phyloP scores from a whole-genome alignment of 257 asterid genomes.

The Przewalskia tangutica region DNA sequence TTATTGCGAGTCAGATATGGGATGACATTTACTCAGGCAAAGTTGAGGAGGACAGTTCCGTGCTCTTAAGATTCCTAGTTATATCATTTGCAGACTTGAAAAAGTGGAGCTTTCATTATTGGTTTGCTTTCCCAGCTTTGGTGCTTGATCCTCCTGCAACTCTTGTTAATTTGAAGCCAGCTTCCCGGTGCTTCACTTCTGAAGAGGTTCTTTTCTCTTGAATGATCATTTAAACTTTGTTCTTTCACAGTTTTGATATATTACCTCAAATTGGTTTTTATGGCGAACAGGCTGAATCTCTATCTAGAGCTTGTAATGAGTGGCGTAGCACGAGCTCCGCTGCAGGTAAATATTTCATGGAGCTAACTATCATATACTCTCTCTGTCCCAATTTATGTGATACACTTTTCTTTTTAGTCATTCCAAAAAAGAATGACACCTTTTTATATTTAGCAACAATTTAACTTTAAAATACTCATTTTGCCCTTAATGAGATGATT shows the following conservation, averaged over 20 bases:
- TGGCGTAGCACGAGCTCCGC: conserved; percentile 73
- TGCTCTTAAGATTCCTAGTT: conserved; percentile 75
- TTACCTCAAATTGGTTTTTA: neutral
- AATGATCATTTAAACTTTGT: conserved; percentile 3
- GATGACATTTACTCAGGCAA: conserved; percentile 74
- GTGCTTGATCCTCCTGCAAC: conserved; percentile 81
- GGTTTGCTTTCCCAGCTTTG: conserved; percentile 96
- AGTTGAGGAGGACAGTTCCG: conserved; percentile 61
- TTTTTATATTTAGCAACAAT: too few species aligned
- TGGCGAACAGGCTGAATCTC: conserved; percentile 46
- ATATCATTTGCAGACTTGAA: conserved; percentile 95
- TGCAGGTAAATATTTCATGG: conserved; percentile 42
- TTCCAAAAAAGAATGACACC: too few species aligned
- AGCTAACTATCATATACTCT: neutral
- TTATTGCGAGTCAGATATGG: conserved; percentile 56
- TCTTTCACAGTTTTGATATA: neutral
- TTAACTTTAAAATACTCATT: too few species aligned
- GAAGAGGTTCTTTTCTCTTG: conserved; percentile 49
- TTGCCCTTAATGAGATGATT: too few species aligned
- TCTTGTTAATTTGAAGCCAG: conserved; percentile 56
- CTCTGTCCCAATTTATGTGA: too few species aligned
- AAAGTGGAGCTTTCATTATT: conserved; percentile 80
- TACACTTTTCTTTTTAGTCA: too few species aligned
- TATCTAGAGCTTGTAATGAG: conserved; percentile 57
- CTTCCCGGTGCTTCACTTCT: conserved; percentile 56